phyloP scores from a whole-genome alignment of 2,329 filamentous ascomycete genomes.

The Talaromyces funiculosus region DNA sequence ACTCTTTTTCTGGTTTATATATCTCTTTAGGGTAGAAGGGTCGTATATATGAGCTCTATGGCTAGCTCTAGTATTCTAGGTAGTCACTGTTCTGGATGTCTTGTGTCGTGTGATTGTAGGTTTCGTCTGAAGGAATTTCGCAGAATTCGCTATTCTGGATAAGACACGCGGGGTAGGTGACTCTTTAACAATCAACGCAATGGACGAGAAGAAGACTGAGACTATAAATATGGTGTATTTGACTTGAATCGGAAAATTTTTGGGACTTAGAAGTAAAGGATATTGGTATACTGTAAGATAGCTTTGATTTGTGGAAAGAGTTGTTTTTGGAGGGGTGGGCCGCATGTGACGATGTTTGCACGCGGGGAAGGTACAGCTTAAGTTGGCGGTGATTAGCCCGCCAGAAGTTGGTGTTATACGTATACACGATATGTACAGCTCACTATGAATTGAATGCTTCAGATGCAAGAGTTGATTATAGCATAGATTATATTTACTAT shows the following conservation, averaged over 20 bases:
- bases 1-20: not conserved
- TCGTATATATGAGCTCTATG: not conserved
- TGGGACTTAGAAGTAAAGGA: not conserved
- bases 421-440: too few species aligned
- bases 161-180: not conserved
- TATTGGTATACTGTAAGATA: not conserved
- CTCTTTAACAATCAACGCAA: not conserved
- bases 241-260: too few species aligned
- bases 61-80: not conserved
- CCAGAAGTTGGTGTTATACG: too few species aligned
- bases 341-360: constrained; percentile 9
- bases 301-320: constrained; percentile 17
- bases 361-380: constrained; percentile 23
- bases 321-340: constrained; percentile 3
- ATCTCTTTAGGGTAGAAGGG: not conserved
- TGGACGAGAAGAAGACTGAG: not conserved
- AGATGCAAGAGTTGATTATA: constrained; percentile 1
- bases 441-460: too few species aligned
- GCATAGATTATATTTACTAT: constrained; percentile 8
- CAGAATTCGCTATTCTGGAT: not conserved
- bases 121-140: not conserved
- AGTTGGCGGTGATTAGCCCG: not conserved
- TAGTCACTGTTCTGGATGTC: not conserved
- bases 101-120: not conserved
- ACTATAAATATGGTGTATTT: not conserved